Evolutionary conservation across 2,329 filamentous ascomycete species (phyloP), one percentile per base, ranked within the genome.

Genomic region (Colletotrichum sp.): DNA sequence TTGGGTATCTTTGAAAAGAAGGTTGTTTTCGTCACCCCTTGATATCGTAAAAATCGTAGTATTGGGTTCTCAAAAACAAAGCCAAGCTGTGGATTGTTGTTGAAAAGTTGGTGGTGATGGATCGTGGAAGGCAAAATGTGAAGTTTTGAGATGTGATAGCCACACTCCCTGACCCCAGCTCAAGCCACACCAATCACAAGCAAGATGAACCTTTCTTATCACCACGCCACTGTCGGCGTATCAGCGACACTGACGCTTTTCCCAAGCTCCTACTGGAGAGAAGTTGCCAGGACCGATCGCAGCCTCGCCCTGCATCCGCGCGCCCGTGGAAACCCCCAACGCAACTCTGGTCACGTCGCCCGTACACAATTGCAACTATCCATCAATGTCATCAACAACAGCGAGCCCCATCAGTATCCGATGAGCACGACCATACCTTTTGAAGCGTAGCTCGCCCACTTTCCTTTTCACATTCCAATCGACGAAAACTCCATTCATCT

Each of bases 221-320:
- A 28, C 68, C 44, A 52, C 44, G 10, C 57, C 4, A 24, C 59
- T 59, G 74, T 76, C 12, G 18, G 9, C 67, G 28, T 76, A 76
- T 69, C 55, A 55, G 24, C 60, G 57, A 74, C 71, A 71, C 70
- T 69, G 65, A 74, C 71, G 74, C 70, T 60, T 73, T 73, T 60
- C 65, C 70, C 74, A 73, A 76, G 74, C 74, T 76, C 70, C 73
- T 34, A 76, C 70, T 76, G 74, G 70, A 68, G 70, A 73, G 70
- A 68, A 69, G 59, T 68, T 57, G 22, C 64, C 48, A 75, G 73
- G 73, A 75, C 72, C 73, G 70, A 75, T 75, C 73, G 70, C 44
- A 75, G 73, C 73, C 73, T 75, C 73, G 70, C 73, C 73, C 73
- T 75, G 73, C 57, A 72, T 64, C 70, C 44, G 64, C 73, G 73